These are phyloP conservation scores for Colletotrichum musae DNA, from an alignment of 2,329 filamentous ascomycete genomes.

Conservation along the genomic window DNA sequence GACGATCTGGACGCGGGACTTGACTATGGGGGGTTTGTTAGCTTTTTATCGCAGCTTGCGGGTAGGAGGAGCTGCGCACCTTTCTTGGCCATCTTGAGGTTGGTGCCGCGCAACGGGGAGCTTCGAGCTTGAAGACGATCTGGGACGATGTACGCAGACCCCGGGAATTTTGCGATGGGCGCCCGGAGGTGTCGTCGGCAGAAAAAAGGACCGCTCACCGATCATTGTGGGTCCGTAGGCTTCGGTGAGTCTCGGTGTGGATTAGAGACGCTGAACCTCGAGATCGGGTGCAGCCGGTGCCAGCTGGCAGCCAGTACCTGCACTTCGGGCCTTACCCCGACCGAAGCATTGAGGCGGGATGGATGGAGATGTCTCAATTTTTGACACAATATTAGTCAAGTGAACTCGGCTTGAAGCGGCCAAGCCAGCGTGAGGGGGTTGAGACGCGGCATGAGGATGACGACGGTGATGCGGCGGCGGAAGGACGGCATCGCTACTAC, in stretches of 20 bases:
- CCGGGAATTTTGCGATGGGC: slow-evolving; percentile 33
- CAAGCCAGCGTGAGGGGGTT: not conserved
- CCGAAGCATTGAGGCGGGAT: not conserved
- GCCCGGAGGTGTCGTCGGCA: slow-evolving; percentile 23
- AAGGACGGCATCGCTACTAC: slow-evolving; percentile 1
- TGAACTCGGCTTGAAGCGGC: not conserved
- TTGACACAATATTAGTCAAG: slow-evolving; percentile 16
- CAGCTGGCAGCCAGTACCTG: not conserved
- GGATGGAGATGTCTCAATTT: slow-evolving; percentile 2
- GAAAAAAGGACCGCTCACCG: slow-evolving; percentile 38
- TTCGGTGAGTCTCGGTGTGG: slow-evolving; percentile 16
- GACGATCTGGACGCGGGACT: slow-evolving; percentile 93
- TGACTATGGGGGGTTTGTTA: slow-evolving; percentile 67
- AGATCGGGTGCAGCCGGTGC: not conserved
- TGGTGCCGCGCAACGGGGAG: slow-evolving; percentile 17
- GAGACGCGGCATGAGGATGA: not conserved
- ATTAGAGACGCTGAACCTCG: not conserved
- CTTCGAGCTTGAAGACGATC: slow-evolving; percentile 43
- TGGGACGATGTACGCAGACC: slow-evolving; percentile 43
- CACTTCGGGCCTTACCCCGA: not conserved
- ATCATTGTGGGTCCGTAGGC: not conserved
- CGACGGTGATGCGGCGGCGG: not conserved
- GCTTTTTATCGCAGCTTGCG: not conserved
- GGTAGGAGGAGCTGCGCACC: slow-evolving; percentile 3
- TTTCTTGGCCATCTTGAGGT: slow-evolving; percentile 42